Evolutionary conservation across 805 yeast species (phyloP).

Genomic region (Cyberlindnera sargentensis): DNA sequence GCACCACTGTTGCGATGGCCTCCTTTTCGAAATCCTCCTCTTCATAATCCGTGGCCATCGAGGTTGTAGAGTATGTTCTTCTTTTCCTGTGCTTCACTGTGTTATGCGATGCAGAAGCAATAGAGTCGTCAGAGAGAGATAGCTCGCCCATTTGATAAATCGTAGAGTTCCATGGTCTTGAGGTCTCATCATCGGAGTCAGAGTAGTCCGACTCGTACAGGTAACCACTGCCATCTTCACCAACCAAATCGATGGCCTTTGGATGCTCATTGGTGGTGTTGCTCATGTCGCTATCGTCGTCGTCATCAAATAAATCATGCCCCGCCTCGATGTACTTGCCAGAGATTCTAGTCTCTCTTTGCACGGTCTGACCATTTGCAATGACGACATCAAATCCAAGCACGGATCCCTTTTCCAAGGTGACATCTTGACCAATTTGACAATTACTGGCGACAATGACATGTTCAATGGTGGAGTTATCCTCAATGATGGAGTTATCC

Average conservation of each 20-base stretch:
- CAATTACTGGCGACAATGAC: conserved; percentile 69
- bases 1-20: conserved; percentile 87
- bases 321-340: conserved; percentile 34
- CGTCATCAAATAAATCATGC: conserved; percentile 11
- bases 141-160: conserved; percentile 41
- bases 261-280: conserved; percentile 7
- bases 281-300: conserved; percentile 1
- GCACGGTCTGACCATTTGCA: conserved; percentile 44
- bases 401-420: conserved; percentile 63
- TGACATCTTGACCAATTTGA: conserved; percentile 43
- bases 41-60: conserved; percentile 41
- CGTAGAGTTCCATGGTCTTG: conserved; percentile 26
- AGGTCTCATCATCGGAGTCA: conserved; percentile 25
- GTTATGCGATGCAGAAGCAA: conserved; percentile 40
- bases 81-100: conserved; percentile 34
- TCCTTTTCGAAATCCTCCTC: conserved; percentile 81
- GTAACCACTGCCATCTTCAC: conserved; percentile 27
- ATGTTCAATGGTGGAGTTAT: conserved; percentile 48
- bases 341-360: conserved; percentile 45
- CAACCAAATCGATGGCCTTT: conserved; percentile 13
- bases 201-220: conserved; percentile 28
- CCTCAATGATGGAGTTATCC: conserved; percentile 74
- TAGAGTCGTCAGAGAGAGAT: conserved; percentile 52
- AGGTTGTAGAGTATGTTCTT: conserved; percentile 34
- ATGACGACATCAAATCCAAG: conserved; percentile 70